phyloP scores from a whole-genome alignment of 1,284 basidiomycete genomes.

The Binderoboletus segoi region DNA sequence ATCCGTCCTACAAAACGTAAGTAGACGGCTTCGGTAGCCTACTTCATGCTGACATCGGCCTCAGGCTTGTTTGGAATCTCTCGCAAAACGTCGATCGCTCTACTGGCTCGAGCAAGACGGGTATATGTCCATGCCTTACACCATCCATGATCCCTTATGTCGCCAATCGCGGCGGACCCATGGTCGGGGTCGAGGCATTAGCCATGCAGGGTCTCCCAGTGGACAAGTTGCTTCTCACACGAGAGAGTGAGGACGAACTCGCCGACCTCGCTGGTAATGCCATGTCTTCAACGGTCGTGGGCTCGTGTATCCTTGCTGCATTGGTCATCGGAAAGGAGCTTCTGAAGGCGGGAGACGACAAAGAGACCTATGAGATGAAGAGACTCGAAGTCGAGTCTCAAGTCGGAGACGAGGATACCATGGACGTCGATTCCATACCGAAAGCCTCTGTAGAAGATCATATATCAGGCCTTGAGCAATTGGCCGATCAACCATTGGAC shows the following conservation, averaged over 20 bases:
- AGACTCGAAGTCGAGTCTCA: conserved; percentile 43
- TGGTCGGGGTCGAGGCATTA: conserved; percentile 91
- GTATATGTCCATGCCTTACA: conserved; percentile 90
- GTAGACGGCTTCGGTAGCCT: conserved; percentile 28
- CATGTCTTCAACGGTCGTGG: conserved; percentile 96
- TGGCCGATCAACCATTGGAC: conserved; percentile 66
- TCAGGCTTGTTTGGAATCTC: conserved; percentile 91
- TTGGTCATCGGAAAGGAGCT: conserved; percentile 69
- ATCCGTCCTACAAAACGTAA: conserved; percentile 86
- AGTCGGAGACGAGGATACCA: conserved; percentile 42
- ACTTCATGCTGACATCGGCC: conserved; percentile 19
- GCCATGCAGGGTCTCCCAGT: conserved; percentile 94
- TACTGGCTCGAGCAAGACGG: conserved; percentile 77
- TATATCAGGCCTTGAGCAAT: conserved; percentile 71
- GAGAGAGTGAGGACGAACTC: conserved; percentile 92
- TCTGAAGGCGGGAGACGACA: conserved; percentile 65
- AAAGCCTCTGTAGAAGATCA: conserved; percentile 45
- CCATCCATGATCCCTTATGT: conserved; percentile 97
- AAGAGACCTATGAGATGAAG: conserved; percentile 64
- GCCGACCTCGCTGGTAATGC: conserved; percentile 96
- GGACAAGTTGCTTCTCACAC: conserved; percentile 87
- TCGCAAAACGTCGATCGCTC: conserved; percentile 95
- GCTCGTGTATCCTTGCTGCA: conserved; percentile 85
- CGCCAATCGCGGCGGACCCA: conserved; percentile 94
- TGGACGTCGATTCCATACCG: conserved; percentile 47